Evolutionary conservation across 345 rosid species (phyloP), one percentile per base, ranked within the genome.

Genomic region (Reutealis trisperma): DNA sequence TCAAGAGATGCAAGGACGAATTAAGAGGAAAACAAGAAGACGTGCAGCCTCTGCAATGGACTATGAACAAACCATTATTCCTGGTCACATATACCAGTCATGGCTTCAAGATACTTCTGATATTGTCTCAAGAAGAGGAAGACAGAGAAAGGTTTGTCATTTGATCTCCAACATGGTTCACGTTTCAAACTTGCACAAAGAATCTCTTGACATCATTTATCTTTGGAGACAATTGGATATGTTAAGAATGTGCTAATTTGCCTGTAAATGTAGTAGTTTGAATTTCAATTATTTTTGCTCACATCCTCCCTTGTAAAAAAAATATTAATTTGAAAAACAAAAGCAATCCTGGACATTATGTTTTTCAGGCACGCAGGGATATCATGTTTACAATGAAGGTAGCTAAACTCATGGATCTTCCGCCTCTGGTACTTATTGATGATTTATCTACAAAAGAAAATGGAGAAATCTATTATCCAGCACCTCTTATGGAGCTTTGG

Each of bases 41-140:
- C 52, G 78, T 80, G 86, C 79, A 70, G 74, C 85, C 22, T 55
- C 67, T 71, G 41, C 44, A 47, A 85, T 92, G 90, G 99, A 95
- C 84, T 76, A 54, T 79, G 97, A 93, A 49, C 94, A 88, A 76
- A 92, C 88, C 71, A 82, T 89, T 22, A 85, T 93, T 71, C 83
- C 97, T 62, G 91, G 90, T 68, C 85, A 79, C 72, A 69, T 78
- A 11, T 93, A 92, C 85, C 96, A 88, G 79, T 82, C 92, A 76
- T 92, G 97, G 98, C 90, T 92, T 59, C 90, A 90, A 70, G 79
- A 89, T 82, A 24, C 96, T 79, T 88, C 91, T 70, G 85, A 87
- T 81, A 80, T 89, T 84, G 73, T 86, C 67, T 82, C 88, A 16
- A 85, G 84, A 81, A 83, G 85, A 77, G 85, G 88, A 77, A 84